Conservation (phyloP, 176 grass and related monocot species). For the Oryza glumipatula region DNA sequence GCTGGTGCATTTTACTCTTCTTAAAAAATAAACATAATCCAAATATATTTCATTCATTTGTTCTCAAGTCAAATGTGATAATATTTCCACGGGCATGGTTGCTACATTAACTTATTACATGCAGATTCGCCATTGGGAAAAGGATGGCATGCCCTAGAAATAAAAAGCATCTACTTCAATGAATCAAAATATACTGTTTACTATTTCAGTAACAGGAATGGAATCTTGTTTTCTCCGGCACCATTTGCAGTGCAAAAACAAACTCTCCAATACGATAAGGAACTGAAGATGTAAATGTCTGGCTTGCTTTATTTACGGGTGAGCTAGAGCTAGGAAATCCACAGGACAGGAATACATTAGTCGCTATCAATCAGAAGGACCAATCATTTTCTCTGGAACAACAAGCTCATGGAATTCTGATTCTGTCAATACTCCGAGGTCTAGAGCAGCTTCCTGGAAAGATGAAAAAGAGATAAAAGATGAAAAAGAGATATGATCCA, state of each 20-base stretch:
- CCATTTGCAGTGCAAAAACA: conserved; percentile 33
- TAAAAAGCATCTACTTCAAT: neutral
- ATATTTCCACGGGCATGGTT: too few species aligned
- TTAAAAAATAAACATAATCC: too few species aligned
- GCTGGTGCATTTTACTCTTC: too few species aligned
- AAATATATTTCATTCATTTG: neutral
- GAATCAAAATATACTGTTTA: conserved; percentile 3
- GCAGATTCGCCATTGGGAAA: neutral
- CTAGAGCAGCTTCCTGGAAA: conserved; percentile 78
- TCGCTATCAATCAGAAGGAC: conserved; percentile 56
- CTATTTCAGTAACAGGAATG: conserved; percentile 10
- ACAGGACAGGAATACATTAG: neutral
- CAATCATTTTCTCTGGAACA: conserved; percentile 93
- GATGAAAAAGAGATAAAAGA: conserved; percentile 29
- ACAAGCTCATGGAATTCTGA: conserved; percentile 83
- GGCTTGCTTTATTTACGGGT: conserved; percentile 44
- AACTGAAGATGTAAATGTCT: neutral
- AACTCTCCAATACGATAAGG: conserved; percentile 28
- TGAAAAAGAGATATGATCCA: neutral
- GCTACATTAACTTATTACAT: conserved; percentile 29
- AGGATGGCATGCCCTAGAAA: neutral
- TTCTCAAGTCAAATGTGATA: neutral
- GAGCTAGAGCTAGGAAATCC: neutral
- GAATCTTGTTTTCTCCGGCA: conserved; percentile 21
- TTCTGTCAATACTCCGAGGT: conserved; percentile 71